Evolutionary conservation across 441 rosid genomes (phyloP), one percentile per base, ranked within the genome.

Genomic region (Gossypium aridum): DNA sequence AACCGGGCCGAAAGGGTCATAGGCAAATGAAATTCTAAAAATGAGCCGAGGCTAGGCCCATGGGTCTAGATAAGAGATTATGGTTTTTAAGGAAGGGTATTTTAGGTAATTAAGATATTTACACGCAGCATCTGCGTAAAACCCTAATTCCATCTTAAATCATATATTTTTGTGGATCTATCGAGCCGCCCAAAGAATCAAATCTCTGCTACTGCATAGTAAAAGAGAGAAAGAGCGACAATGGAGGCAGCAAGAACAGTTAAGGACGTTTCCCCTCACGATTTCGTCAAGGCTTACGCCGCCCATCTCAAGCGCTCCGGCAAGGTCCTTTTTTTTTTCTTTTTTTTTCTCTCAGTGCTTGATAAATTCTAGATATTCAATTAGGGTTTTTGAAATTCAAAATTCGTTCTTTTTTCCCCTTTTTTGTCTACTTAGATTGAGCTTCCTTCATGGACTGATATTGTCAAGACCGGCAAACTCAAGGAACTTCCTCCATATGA

Each of bases 401-500:
- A 6, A 37, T 34, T 9, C 19, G 7, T 64, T 64, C 2, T 1
- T 26, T 26, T 64, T 16, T 8, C 3, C 14, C 1, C 13, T 7
- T 26, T 16, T 67, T n/a, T 1, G 2, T 2, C 25, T 25, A 47
- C 17, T 7, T 54, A 92, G 97, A 82, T 94, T 62, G 98, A 94
- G 85, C 85, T 94, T 76, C 98, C 98, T 22, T 79, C 72, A 6
- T 94, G 97, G 98, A 91, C 92, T 69, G 97, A 94, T 80, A 91
- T 94, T 22, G 98, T 94, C 71, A 94, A 94, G 88, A 92, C 97
- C 9, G 98, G 88, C 14, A 87, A 77, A 8, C 85, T 87, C 7
- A 94, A 92, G 86, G 98, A 94, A 88, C 97, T 94, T 70, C 97
- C 98, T 43, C 98, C 97, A 2, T 92, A 92, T 73, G 98, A 94